These are phyloP conservation scores for Microbotryum saponariae DNA, from an alignment of 1,284 basidiomycete genomes.

Conservation along the genomic window DNA sequence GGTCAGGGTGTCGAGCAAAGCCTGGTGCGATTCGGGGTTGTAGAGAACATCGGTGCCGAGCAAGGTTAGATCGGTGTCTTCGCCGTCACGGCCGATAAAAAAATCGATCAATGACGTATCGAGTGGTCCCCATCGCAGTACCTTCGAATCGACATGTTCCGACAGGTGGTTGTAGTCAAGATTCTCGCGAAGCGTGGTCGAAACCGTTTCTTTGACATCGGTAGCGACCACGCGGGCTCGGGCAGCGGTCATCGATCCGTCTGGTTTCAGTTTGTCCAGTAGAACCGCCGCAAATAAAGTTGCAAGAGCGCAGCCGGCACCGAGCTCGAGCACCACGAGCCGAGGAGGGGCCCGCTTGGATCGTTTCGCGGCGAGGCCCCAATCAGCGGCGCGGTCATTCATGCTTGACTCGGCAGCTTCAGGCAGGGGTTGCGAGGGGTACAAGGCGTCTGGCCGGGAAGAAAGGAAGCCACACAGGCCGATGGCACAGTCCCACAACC, in stretches of 20 bases:
- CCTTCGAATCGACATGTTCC: neutral
- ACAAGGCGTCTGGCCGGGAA: constrained; percentile 4
- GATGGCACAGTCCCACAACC: constrained; percentile 35
- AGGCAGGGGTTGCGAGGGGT: neutral
- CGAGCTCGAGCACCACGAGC: constrained; percentile 31
- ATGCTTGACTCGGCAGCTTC: too few relatives aligned
- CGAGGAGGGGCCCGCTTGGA: neutral
- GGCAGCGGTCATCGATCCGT: neutral
- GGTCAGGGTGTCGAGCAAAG: constrained; percentile 30
- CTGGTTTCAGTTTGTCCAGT: neutral
- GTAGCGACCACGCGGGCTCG: constrained; percentile 18
- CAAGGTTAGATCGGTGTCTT: constrained; percentile 9
- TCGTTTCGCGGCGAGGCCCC: neutral
- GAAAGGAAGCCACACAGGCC: constrained; percentile 25
- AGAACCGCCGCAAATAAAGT: constrained; percentile 9
- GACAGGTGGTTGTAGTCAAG: constrained; percentile 11
- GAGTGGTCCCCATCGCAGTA: constrained; percentile 21
- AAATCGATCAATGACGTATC: neutral
- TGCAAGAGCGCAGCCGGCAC: constrained; percentile 33
- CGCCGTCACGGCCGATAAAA: neutral
- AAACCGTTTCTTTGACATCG: constrained; percentile 31
- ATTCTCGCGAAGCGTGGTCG: constrained; percentile 26
- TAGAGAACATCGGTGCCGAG: constrained; percentile 35
- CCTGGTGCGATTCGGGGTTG: constrained; percentile 27
- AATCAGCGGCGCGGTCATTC: neutral